A percentile compares a stretch with the other conserved stretches of the same genome.
These are phyloP conservation scores for Pleurozium schreberi DNA, from an alignment of 225 moss, liverwort and hornwort genomes.

Conservation along the genomic window DNA sequence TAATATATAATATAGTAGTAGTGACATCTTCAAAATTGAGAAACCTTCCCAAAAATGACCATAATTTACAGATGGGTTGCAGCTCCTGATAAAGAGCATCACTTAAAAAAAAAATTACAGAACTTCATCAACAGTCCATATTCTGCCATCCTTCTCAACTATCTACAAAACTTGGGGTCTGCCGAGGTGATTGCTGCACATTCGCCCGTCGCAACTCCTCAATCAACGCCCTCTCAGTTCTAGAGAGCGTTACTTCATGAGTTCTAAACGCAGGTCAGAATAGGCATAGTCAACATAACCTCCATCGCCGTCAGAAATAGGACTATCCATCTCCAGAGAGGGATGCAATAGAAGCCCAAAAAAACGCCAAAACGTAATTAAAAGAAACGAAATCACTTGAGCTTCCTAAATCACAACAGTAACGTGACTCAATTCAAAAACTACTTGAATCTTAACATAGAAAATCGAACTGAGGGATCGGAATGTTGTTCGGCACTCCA, in stretches of 20 bases:
- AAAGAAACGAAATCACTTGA: background rate
- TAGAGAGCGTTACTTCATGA: background rate
- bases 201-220: slow-evolving; percentile 19
- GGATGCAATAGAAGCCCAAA: background rate
- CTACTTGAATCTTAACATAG: background rate
- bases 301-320: slow-evolving; percentile 6
- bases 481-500: slow-evolving; percentile 15
- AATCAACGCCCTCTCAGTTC: background rate
- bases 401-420: background rate
- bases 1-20: background rate
- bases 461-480: slow-evolving; percentile 24
- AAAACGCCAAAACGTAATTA: background rate
- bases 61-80: slow-evolving; percentile 8
- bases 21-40: background rate
- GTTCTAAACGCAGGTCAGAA: slow-evolving; percentile 6
- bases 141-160: background rate
- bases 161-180: slow-evolving; percentile 28
- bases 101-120: background rate
- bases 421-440: background rate
- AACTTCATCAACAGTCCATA: background rate
- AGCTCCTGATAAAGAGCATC: background rate
- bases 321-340: slow-evolving; percentile 12
- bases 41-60: background rate
- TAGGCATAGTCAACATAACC: background rate
- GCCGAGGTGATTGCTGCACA: background rate